Base-by-base conservation (phyloP, 23 red algal species). In the Porphyridium purpureum region DNA sequence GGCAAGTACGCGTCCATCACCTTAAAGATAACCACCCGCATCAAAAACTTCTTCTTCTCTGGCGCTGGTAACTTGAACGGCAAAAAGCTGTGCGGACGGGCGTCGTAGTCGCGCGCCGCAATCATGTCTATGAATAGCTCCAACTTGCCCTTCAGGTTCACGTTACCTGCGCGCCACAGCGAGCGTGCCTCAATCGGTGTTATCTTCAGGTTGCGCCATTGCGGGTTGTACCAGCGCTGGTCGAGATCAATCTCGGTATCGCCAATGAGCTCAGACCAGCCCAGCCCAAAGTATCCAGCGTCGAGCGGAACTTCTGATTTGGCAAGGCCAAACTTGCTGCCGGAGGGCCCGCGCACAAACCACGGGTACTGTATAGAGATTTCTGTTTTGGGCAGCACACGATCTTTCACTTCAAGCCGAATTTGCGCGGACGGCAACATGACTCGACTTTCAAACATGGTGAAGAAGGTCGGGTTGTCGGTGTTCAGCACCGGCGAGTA, bases 191-290 rank as follows among this genome's bases (percentile, higher is more conserved):
- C 74, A 6, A 93, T 74, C 24, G 84, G 84, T 3, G 75, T 66
- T 57, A 36, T 64, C 1, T 50, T 66, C 15, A 93, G 54, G 4
- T 60, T 40, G 27, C 74, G 59, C 74, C 74, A 93, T 26, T 60
- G 29, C 7, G 84, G 61, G 66, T 93, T 93, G 63, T 93, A 93
- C 84, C 84, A 93, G 31, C 84, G 50, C 30, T 67, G 62, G 52
- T 80, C 73, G 8, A 93, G 57, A 33, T 93, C 84, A 26, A 93
- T 74, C 29, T 67, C 62, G 7, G 84, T 93, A 55, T 93, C 84
- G 6, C 84, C 84, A 76, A 93, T 81, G 0, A 57, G 33, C 36
- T 81, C 72, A 2, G 66, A 74, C 69, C 72, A 72, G 0, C 84
- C 68, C 52, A 93, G 46, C 34, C 84, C 84, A 25, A 76, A 38